These are phyloP conservation scores for Hibiscus tridactylites DNA, from an alignment of 345 rosid genomes.

Conservation along the genomic window DNA sequence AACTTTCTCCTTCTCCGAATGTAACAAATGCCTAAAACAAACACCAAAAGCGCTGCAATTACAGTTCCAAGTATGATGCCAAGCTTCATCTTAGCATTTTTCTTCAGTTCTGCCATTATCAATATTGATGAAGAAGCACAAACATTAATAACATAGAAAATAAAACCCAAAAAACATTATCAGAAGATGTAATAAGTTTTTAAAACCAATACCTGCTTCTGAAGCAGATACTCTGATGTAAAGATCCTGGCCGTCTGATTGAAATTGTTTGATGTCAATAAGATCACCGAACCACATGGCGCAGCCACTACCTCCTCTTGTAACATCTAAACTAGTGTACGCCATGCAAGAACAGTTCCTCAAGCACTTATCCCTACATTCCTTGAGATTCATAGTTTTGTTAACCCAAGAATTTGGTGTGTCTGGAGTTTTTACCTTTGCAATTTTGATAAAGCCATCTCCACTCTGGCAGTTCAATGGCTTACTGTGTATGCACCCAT, in stretches of 20 bases:
- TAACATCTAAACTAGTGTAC: neutral
- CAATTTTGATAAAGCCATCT: conserved; percentile 28
- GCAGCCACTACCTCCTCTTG: conserved; percentile 12
- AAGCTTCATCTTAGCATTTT: neutral
- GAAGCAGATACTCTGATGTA: conserved; percentile 45
- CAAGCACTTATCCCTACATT: conserved; percentile 10
- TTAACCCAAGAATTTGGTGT: conserved; percentile 22
- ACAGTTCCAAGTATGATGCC: neutral
- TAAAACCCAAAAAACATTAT: neutral
- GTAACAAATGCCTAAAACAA: neutral
- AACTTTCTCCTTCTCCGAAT: neutral
- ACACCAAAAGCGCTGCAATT: neutral
- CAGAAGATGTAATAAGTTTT: neutral
- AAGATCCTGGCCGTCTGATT: conserved; percentile 31
- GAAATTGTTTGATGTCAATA: conserved; percentile 11
- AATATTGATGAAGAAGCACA: neutral
- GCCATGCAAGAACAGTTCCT: conserved; percentile 16
- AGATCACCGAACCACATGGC: conserved; percentile 13
- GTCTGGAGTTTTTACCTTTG: conserved; percentile 36
- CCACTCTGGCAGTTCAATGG: conserved; percentile 19
- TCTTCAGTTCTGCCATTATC: neutral
- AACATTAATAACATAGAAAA: neutral
- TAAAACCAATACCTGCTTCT: conserved; percentile 3
- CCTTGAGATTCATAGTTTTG: conserved; percentile 1
- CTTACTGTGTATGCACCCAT: conserved; percentile 31